Conservation (phyloP, 2,329 filamentous ascomycete species). For the Penicillium vulpinum region DNA sequence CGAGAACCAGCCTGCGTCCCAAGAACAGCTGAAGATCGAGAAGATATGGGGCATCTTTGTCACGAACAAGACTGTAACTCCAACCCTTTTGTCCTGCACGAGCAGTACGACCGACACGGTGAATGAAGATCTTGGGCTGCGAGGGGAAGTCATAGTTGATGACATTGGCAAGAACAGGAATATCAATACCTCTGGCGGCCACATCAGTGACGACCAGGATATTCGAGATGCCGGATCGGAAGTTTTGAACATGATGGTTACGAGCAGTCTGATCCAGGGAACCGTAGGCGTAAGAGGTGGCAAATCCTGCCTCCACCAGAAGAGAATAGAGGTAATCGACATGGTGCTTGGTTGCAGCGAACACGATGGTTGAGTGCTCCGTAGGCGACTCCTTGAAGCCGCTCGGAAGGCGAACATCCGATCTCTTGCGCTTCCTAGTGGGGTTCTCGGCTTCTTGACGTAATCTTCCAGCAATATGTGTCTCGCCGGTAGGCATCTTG, state of each 20-base stretch:
- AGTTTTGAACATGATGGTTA: slow-evolving; percentile 87
- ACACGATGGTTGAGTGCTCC: slow-evolving; percentile 89
- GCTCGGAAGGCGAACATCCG: slow-evolving; percentile 51
- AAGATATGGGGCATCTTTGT: slow-evolving; percentile 86
- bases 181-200: slow-evolving; percentile 95
- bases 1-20: slow-evolving; percentile 76
- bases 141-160: slow-evolving; percentile 99
- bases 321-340: slow-evolving; percentile 87
- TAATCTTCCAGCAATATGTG: slow-evolving; percentile 52
- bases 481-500: slow-evolving; percentile 73
- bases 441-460: slow-evolving; percentile 51
- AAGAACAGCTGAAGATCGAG: slow-evolving; percentile 93
- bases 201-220: slow-evolving; percentile 96
- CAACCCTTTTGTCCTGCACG: slow-evolving; percentile 90
- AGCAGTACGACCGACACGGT: slow-evolving; percentile 92
- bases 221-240: slow-evolving; percentile 78
- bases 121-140: slow-evolving; percentile 94
- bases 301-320: slow-evolving; percentile 78
- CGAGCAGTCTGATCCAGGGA: slow-evolving; percentile 91
- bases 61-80: slow-evolving; percentile 89
- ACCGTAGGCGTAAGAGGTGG: slow-evolving; percentile 92
- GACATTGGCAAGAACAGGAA: slow-evolving; percentile 91
- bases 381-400: slow-evolving; percentile 71
- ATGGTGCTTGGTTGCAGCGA: slow-evolving; percentile 93
- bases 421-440: slow-evolving; percentile 50